phyloP scores from a whole-genome alignment of 148 eudicot species.

The Rhododendron griersonianum region DNA sequence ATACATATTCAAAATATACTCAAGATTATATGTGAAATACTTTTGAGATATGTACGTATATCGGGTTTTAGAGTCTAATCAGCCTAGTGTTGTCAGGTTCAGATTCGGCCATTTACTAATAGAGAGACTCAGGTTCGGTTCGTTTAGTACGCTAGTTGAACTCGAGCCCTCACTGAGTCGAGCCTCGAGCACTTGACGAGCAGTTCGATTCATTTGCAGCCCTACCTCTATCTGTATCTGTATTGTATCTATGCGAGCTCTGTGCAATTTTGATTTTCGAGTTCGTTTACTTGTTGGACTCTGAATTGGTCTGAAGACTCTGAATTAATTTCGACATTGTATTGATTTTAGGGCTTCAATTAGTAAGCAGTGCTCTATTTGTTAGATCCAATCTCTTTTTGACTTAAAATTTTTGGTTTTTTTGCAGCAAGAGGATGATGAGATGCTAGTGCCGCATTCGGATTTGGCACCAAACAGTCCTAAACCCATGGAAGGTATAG shows the following conservation, averaged over 20 bases:
- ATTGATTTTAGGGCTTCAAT: constrained; percentile 9
- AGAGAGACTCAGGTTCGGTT: too few species aligned
- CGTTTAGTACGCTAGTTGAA: background rate
- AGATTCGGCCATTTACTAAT: too few species aligned
- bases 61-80: too few species aligned
- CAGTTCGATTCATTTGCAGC: too few species aligned
- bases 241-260: background rate
- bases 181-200: too few species aligned
- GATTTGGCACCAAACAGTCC: constrained; percentile 12
- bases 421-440: constrained; percentile 21
- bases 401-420: background rate
- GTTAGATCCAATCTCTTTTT: constrained; percentile 2
- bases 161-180: too few species aligned
- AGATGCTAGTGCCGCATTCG: constrained; percentile 27
- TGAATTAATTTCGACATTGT: background rate
- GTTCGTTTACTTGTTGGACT: background rate
- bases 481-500: constrained; percentile 22
- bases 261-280: background rate
- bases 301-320: background rate
- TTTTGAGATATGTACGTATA: too few species aligned
- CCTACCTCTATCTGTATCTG: background rate
- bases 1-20: too few species aligned
- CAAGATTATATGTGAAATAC: too few species aligned
- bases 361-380: background rate
- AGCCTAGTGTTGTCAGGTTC: too few species aligned